Percentiles rank a stretch among this genome's conserved stretches.
These are phyloP conservation scores for Cadophora malorum DNA, from an alignment of 2,329 filamentous ascomycete genomes.

Conservation along the genomic window DNA sequence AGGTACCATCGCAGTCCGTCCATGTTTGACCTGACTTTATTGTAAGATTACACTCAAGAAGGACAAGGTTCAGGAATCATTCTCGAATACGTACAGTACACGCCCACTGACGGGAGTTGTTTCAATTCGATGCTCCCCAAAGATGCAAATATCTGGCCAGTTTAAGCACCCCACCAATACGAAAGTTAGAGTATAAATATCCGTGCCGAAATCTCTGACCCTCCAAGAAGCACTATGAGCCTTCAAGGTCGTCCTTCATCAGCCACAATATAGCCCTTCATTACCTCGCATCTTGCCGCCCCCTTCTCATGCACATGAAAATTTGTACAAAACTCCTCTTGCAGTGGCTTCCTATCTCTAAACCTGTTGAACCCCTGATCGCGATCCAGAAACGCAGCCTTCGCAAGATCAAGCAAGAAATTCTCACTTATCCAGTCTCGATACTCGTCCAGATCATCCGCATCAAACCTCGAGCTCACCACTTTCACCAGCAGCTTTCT, in stretches of 20 bases:
- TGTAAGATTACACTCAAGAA: too few species aligned
- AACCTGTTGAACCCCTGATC: constrained; percentile 15
- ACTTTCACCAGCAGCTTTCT: constrained; percentile 9
- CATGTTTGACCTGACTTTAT: not conserved
- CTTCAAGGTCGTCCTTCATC: not conserved
- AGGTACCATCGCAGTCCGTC: too few species aligned
- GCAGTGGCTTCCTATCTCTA: constrained; percentile 3
- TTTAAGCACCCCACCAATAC: not conserved
- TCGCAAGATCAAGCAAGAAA: constrained; percentile 17
- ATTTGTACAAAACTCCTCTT: constrained; percentile 3
- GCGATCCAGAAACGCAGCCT: constrained; percentile 6
- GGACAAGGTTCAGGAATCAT: too few species aligned
- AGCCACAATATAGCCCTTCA: constrained; percentile 10
- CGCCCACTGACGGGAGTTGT: too few species aligned
- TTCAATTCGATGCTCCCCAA: too few species aligned
- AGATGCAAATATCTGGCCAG: not conserved
- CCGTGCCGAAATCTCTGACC: not conserved
- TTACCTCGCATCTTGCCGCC: not conserved
- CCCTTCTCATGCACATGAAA: constrained; percentile 18
- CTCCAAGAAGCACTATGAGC: not conserved
- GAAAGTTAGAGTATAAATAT: not conserved
- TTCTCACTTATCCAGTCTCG: not conserved
- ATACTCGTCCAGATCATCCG: not conserved
- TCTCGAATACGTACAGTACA: too few species aligned
- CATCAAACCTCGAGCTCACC: not conserved